phyloP scores from a whole-genome alignment of 2,329 filamentous ascomycete species.

The Coniella vitis region DNA sequence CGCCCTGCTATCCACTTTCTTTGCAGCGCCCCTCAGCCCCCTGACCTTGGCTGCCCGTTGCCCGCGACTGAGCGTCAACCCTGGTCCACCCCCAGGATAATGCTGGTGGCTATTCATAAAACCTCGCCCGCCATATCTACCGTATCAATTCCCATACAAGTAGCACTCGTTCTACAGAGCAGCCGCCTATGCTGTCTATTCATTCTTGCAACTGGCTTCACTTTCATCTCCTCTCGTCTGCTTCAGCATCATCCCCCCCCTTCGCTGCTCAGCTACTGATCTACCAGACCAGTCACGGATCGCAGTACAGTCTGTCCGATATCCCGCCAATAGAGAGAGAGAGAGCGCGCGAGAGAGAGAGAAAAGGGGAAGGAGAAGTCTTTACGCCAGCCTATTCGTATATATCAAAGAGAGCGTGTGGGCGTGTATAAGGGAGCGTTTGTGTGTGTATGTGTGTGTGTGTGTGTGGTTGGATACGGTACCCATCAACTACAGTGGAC shows the following conservation, averaged over 20 bases:
- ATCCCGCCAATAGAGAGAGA: conserved; percentile 1
- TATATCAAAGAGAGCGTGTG: too few relatives aligned
- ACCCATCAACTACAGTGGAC: conserved; percentile 4
- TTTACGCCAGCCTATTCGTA: too few relatives aligned
- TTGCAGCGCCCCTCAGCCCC: conserved; percentile 6
- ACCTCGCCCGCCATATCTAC: conserved; percentile 43
- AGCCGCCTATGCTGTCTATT: conserved; percentile 23
- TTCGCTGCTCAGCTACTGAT: too few relatives aligned
- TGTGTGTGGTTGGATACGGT: conserved; percentile 8
- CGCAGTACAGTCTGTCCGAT: too few relatives aligned
- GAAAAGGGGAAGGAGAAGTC: too few relatives aligned
- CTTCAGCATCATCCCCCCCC: too few relatives aligned
- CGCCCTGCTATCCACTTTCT: conserved; percentile 16
- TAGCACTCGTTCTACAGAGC: conserved; percentile 39
- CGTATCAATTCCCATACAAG: conserved; percentile 41
- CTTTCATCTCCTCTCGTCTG: conserved; percentile 8
- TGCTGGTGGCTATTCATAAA: conserved; percentile 42
- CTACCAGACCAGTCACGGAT: too few relatives aligned
- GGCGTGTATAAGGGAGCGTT: neutral
- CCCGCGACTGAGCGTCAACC: conserved; percentile 12
- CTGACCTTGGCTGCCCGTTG: conserved; percentile 23
- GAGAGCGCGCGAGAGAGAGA: too few relatives aligned
- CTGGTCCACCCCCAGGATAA: conserved; percentile 38
- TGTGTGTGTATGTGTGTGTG: neutral
- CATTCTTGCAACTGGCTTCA: conserved; percentile 18